Evolutionary conservation across 495 filamentous ascomycete species (phyloP).

Genomic region (Talaromyces liani): DNA sequence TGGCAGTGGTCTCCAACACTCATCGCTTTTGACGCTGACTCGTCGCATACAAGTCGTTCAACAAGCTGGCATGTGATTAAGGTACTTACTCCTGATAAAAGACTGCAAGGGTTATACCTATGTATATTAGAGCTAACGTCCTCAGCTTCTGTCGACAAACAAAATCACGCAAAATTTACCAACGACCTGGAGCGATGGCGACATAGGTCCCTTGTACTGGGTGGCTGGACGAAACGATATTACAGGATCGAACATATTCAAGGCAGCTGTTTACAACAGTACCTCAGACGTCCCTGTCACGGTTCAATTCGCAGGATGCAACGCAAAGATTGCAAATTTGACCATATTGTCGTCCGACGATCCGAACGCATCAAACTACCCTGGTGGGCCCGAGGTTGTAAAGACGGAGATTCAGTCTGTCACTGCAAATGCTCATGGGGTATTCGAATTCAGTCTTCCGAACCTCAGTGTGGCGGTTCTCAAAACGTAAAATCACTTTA

Average conservation of each 20-base stretch:
- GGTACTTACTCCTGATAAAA: conserved; percentile 13
- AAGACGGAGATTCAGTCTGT: conserved; percentile 23
- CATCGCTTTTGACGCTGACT: conserved; percentile 37
- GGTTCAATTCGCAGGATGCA: conserved; percentile 47
- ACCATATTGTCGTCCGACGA: conserved; percentile 50
- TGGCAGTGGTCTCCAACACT: conserved; percentile 42
- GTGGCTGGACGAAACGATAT: conserved; percentile 25
- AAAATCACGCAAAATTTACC: conserved; percentile 38
- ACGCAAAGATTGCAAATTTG: conserved; percentile 39
- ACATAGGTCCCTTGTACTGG: conserved; percentile 40
- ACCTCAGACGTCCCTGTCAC: conserved; percentile 41
- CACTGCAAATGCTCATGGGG: not conserved
- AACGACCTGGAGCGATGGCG: conserved; percentile 20
- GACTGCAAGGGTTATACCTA: too few relatives aligned
- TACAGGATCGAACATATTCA: conserved; percentile 42
- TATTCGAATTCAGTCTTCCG: not conserved
- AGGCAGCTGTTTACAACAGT: conserved; percentile 61
- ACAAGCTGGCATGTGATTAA: conserved; percentile 35
- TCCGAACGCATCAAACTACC: conserved; percentile 30
- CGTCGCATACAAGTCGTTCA: conserved; percentile 28
- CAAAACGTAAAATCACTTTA: not conserved
- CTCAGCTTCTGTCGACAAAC: conserved; percentile 33
- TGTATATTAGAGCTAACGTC: not conserved
- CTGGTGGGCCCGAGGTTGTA: conserved; percentile 34
- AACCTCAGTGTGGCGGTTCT: not conserved